These are phyloP conservation scores for Capronia americana DNA, from an alignment of 2,329 filamentous ascomycete genomes.

Conservation along the genomic window DNA sequence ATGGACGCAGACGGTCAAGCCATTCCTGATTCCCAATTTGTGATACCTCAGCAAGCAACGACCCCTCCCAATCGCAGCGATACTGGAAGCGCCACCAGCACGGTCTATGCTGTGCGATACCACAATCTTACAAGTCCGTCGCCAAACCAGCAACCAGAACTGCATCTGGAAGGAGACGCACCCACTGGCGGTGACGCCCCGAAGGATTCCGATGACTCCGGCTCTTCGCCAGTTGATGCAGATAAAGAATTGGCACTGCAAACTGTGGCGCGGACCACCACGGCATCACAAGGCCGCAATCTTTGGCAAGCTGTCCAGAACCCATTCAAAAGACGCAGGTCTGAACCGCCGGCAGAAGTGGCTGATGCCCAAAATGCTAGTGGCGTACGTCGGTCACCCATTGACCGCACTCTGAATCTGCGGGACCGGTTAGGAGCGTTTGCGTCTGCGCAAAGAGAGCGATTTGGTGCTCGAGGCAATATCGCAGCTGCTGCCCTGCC, in stretches of 20 bases:
- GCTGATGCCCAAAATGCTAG: slow-evolving; percentile 61
- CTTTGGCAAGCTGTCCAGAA: slow-evolving; percentile 61
- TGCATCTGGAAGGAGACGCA: slow-evolving; percentile 1
- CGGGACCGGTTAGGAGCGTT: slow-evolving; percentile 56
- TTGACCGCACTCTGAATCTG: slow-evolving; percentile 46
- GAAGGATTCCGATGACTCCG: slow-evolving; percentile 21
- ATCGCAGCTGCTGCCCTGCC: slow-evolving; percentile 54
- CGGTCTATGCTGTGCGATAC: slow-evolving; percentile 68
- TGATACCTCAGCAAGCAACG: slow-evolving; percentile 44
- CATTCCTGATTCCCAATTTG: slow-evolving; percentile 48
- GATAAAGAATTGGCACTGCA: slow-evolving; percentile 36
- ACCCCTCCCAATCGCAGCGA: slow-evolving; percentile 67
- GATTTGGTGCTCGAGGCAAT: slow-evolving; percentile 48
- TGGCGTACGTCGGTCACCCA: slow-evolving; percentile 41
- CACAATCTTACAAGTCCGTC: slow-evolving; percentile 60
- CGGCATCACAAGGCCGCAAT: slow-evolving; percentile 43
- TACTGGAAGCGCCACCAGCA: slow-evolving; percentile 67
- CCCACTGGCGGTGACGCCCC: slow-evolving; percentile 12
- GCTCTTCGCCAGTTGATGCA: slow-evolving; percentile 18
- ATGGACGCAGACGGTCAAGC: slow-evolving; percentile 40
- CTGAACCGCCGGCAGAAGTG: slow-evolving; percentile 65
- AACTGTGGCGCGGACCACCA: slow-evolving; percentile 37
- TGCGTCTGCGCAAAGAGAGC: slow-evolving; percentile 57
- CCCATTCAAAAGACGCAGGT: slow-evolving; percentile 64
- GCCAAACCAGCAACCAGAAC: slow-evolving; percentile 39